These are phyloP conservation scores for Penicillium coffeae DNA, from an alignment of 495 filamentous ascomycete species.

Conservation along the genomic window DNA sequence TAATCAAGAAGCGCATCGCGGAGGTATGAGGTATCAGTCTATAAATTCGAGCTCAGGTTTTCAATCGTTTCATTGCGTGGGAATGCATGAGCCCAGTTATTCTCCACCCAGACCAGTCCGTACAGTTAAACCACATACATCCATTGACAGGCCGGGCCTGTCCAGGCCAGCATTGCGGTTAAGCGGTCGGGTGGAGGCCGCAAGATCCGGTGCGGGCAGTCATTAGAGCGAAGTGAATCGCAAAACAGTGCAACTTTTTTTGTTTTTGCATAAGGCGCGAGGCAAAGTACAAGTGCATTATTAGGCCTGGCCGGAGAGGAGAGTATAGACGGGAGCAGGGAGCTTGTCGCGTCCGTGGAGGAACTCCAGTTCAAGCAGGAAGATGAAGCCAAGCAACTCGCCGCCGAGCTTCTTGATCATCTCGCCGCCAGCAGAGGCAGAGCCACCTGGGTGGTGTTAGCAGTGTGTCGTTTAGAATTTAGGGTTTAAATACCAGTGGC, in stretches of 20 bases:
- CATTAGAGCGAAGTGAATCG: constrained; percentile 6
- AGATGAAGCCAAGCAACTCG: constrained; percentile 80
- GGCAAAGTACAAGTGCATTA: neutral
- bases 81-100: constrained; percentile 14
- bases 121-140: neutral
- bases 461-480: too few species aligned
- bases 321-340: constrained; percentile 76
- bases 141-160: neutral
- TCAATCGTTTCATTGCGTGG: neutral
- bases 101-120: constrained; percentile 11
- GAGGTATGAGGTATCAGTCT: constrained; percentile 11
- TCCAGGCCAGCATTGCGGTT: neutral
- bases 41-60: constrained; percentile 4
- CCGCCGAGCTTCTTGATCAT: constrained; percentile 84
- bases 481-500: constrained; percentile 73
- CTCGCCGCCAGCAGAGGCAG: constrained; percentile 79
- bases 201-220: constrained; percentile 3
- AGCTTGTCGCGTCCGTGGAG: constrained; percentile 90
- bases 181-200: constrained; percentile 8
- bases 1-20: constrained; percentile 3
- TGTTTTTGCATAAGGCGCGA: neutral
- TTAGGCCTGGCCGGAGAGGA: constrained; percentile 61
- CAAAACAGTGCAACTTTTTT: constrained; percentile 12
- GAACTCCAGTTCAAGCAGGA: constrained; percentile 95
- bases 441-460: constrained; percentile 63